phyloP scores from a whole-genome alignment of 1,284 basidiomycete species.

The Rhodotorula sp. region DNA sequence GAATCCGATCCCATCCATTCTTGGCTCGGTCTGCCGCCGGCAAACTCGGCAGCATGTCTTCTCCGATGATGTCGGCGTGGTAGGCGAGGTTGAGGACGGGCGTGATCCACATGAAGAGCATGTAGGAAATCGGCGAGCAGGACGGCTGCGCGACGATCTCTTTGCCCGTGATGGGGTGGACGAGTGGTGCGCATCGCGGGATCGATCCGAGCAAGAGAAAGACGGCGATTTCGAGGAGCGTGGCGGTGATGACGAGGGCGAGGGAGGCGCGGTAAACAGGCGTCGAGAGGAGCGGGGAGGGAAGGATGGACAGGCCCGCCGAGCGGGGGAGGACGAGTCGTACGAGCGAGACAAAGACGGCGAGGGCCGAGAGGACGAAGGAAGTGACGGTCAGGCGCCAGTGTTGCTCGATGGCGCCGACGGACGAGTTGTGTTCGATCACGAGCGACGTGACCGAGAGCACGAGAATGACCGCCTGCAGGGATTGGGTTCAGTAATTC shows the following conservation, averaged over 20 bases:
- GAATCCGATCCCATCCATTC: constrained; percentile 34
- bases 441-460: constrained; percentile 59
- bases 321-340: constrained; percentile 32
- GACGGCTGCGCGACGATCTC: constrained; percentile 18
- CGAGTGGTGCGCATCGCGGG: constrained; percentile 52
- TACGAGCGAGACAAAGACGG: constrained; percentile 32
- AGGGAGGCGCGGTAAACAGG: constrained; percentile 39
- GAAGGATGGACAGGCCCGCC: constrained; percentile 21
- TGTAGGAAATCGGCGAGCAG: constrained; percentile 34
- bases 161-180: constrained; percentile 4
- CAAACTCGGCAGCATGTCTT: constrained; percentile 38
- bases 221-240: constrained; percentile 58
- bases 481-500: constrained; percentile 6
- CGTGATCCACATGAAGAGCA: constrained; percentile 42
- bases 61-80: constrained; percentile 25
- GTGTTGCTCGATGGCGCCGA: constrained; percentile 58
- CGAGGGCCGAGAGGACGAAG: constrained; percentile 56
- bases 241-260: constrained; percentile 54
- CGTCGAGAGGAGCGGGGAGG: neutral
- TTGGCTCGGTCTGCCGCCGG: constrained; percentile 34
- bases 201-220: constrained; percentile 60
- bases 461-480: constrained; percentile 61
- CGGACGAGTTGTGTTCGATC: constrained; percentile 42
- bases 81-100: constrained; percentile 28
- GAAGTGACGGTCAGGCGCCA: constrained; percentile 66